phyloP scores from a whole-genome alignment of 2,329 filamentous ascomycete species.

The Claviceps spartinae region DNA sequence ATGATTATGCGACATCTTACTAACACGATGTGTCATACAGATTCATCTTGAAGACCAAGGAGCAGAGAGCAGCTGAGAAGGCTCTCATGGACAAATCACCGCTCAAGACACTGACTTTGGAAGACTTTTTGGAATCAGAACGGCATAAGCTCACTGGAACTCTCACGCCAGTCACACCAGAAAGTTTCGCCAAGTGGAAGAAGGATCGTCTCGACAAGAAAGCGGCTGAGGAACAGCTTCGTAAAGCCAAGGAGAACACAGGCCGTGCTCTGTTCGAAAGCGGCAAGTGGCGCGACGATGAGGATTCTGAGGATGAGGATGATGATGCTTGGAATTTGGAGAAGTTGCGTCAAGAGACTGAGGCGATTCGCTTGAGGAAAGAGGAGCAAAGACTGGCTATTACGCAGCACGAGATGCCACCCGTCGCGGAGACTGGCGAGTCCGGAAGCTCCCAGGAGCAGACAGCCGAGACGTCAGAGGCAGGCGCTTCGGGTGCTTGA shows the following conservation, averaged over 20 bases:
- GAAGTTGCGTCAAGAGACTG: conserved; percentile 72
- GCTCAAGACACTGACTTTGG: conserved; percentile 82
- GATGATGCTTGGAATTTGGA: conserved; percentile 69
- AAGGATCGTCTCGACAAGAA: conserved; percentile 90
- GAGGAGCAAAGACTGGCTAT: conserved; percentile 55
- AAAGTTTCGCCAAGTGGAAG: conserved; percentile 95
- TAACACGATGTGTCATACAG: conserved; percentile 28
- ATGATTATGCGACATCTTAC: conserved; percentile 11
- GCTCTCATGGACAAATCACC: conserved; percentile 92
- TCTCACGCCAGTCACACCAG: conserved; percentile 84
- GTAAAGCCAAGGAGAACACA: conserved; percentile 86
- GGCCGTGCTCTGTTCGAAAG: conserved; percentile 92
- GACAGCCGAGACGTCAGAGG: conserved; percentile 1
- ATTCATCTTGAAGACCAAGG: conserved; percentile 94
- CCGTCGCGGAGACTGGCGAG: not conserved
- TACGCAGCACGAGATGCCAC: conserved; percentile 8
- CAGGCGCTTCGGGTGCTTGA: conserved; percentile 8
- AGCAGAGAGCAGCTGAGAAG: conserved; percentile 90
- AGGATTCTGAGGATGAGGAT: conserved; percentile 46
- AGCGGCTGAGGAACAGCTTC: conserved; percentile 80
- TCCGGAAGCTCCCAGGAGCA: conserved; percentile 3
- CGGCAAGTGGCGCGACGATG: conserved; percentile 71
- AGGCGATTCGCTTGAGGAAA: conserved; percentile 56
- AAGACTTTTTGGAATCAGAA: conserved; percentile 95
- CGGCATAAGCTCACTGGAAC: conserved; percentile 86